phyloP scores from a whole-genome alignment of 1,284 basidiomycete genomes.

The Rhodotorula sp. region DNA sequence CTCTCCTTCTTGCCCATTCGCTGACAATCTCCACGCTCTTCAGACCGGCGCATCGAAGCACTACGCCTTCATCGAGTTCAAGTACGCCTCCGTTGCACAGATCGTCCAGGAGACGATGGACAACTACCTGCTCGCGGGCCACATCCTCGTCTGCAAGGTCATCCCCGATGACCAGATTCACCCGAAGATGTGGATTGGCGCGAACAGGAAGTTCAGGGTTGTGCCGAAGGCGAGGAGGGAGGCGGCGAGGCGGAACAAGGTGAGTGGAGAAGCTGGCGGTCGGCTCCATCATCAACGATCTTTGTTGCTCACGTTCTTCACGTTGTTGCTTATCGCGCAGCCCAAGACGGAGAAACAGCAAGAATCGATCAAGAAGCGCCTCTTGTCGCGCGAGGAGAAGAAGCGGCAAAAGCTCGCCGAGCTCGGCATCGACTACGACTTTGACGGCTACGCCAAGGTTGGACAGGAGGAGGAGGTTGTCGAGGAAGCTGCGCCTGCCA shows the following conservation, averaged over 20 bases:
- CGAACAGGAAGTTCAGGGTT: conserved; percentile 81
- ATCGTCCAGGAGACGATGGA: conserved; percentile 99
- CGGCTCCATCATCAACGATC: background rate
- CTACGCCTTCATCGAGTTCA: conserved; percentile 95
- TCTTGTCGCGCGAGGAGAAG: conserved; percentile 73
- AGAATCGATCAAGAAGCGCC: conserved; percentile 63
- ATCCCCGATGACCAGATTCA: conserved; percentile 86
- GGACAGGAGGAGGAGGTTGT: conserved; percentile 16
- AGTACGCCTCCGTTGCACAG: conserved; percentile 79
- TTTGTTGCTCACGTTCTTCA: background rate
- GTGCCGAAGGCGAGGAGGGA: conserved; percentile 71
- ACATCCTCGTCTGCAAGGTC: conserved; percentile 83
- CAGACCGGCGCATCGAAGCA: conserved; percentile 94
- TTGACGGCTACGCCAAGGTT: conserved; percentile 57
- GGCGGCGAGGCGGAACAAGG: conserved; percentile 72
- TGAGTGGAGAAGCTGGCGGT: conserved; percentile 47
- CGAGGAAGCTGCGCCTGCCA: conserved; percentile 9
- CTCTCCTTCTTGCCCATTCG: background rate
- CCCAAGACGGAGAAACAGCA: conserved; percentile 72
- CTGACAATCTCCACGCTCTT: background rate
- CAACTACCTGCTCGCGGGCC: conserved; percentile 94
- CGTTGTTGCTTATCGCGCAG: conserved; percentile 55
- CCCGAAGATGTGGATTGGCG: conserved; percentile 93
- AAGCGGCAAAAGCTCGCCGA: conserved; percentile 76
- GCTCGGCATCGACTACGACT: conserved; percentile 85